A percentile compares a stretch with the other conserved stretches of the same genome.
Conservation (phyloP, 2,329 filamentous ascomycete species). For the Clathrospora elynae region DNA sequence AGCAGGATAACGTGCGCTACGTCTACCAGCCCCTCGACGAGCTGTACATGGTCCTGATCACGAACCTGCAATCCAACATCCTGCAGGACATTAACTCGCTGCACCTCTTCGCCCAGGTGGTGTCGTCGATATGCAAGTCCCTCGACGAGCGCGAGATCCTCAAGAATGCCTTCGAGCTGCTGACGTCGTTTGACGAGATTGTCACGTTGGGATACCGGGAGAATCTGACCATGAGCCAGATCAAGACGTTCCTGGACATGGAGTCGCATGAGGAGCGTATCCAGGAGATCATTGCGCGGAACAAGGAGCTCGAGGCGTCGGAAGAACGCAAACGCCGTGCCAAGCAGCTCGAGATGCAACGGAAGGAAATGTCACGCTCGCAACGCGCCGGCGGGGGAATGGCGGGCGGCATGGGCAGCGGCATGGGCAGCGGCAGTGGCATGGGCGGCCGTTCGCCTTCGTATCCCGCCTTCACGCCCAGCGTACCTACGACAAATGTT, state of each 20-base stretch:
- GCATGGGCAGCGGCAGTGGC: slow-evolving; percentile 52
- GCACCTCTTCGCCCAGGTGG: slow-evolving; percentile 96
- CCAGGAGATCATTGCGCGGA: slow-evolving; percentile 74
- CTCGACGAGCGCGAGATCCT: slow-evolving; percentile 94
- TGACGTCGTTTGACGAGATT: slow-evolving; percentile 96
- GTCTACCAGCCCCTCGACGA: slow-evolving; percentile 99
- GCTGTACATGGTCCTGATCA: slow-evolving; percentile 99
- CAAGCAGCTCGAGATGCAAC: slow-evolving; percentile 98
- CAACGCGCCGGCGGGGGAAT: slow-evolving; percentile 57
- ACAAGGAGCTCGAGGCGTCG: slow-evolving; percentile 97
- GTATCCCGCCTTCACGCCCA: slow-evolving; percentile 88
- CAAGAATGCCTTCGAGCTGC: slow-evolving; percentile 91
- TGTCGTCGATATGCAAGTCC: slow-evolving; percentile 93
- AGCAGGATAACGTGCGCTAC: slow-evolving; percentile 99
- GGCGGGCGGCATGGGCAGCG: slow-evolving; percentile 37
- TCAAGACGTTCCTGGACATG: slow-evolving; percentile 99
- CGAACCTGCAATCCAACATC: slow-evolving; percentile 99
- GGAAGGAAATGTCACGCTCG: slow-evolving; percentile 87
- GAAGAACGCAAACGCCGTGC: slow-evolving; percentile 98
- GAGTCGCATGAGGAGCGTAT: slow-evolving; percentile 99
- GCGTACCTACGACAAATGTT: slow-evolving; percentile 68
- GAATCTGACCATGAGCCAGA: slow-evolving; percentile 94
- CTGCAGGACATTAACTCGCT: slow-evolving; percentile 98
- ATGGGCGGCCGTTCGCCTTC: slow-evolving; percentile 72
- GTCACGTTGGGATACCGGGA: slow-evolving; percentile 95